phyloP scores from a whole-genome alignment of 2,329 filamentous ascomycete species.

The Diaporthe australafricana region DNA sequence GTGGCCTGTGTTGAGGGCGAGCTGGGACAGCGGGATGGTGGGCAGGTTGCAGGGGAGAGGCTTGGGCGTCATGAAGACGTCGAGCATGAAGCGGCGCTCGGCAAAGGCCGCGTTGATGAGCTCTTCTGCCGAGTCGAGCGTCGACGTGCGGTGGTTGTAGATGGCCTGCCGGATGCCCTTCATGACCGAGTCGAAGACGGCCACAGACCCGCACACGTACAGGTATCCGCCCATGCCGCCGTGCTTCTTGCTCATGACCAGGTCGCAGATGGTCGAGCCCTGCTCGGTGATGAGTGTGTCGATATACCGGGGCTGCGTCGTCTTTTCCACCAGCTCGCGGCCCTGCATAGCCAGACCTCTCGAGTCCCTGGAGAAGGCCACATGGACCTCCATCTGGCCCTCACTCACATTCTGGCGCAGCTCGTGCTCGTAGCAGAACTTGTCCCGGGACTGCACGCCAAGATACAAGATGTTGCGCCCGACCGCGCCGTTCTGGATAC shows the following conservation, averaged over 20 bases:
- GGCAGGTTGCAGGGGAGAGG: slow-evolving; percentile 62
- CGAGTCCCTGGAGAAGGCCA: slow-evolving; percentile 63
- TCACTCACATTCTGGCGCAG: slow-evolving; percentile 57
- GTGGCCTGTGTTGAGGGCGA: slow-evolving; percentile 64
- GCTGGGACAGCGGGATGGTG: slow-evolving; percentile 60
- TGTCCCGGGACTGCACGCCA: slow-evolving; percentile 64
- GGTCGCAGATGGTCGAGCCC: slow-evolving; percentile 61
- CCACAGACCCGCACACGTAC: slow-evolving; percentile 61
- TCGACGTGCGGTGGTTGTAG: slow-evolving; percentile 63
- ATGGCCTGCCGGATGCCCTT: slow-evolving; percentile 66
- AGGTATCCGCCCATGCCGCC: slow-evolving; percentile 61
- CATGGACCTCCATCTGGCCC: slow-evolving; percentile 63
- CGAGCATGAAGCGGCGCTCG: slow-evolving; percentile 66
- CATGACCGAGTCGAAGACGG: slow-evolving; percentile 66
- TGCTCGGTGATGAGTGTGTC: slow-evolving; percentile 64
- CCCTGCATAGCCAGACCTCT: slow-evolving; percentile 52
- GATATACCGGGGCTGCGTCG: slow-evolving; percentile 63
- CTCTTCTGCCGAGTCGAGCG: slow-evolving; percentile 61
- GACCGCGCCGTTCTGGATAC: slow-evolving; percentile 50
- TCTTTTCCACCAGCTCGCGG: slow-evolving; percentile 60
- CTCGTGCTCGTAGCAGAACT: slow-evolving; percentile 63
- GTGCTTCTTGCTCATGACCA: slow-evolving; percentile 68
- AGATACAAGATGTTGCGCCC: slow-evolving; percentile 62
- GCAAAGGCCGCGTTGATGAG: slow-evolving; percentile 65
- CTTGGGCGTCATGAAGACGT: slow-evolving; percentile 68